Evolutionary conservation across 495 filamentous ascomycete species (phyloP).

Genomic region (Penicillium steckii): DNA sequence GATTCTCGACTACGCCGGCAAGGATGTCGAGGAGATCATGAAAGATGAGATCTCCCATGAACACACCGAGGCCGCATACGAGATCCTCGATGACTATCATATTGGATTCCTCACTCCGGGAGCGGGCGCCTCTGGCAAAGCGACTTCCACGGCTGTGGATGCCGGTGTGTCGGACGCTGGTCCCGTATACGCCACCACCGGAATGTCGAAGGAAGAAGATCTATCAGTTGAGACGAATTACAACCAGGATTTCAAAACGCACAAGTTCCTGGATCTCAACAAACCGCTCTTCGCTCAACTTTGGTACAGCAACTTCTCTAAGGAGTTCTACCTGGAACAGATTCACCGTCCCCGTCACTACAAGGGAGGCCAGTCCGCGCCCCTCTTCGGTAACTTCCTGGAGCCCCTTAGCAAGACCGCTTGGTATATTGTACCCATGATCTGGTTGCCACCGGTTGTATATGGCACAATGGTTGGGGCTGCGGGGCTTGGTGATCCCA

Average conservation of each 20-base stretch:
- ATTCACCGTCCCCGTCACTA: constrained; percentile 95
- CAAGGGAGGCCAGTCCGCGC: constrained; percentile 86
- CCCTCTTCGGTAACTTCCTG: constrained; percentile 95
- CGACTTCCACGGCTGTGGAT: constrained; percentile 20
- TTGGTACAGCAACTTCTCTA: constrained; percentile 83
- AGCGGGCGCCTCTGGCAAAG: constrained; percentile 23
- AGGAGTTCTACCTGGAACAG: constrained; percentile 93
- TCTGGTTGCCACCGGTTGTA: constrained; percentile 82
- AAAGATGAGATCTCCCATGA: constrained; percentile 78
- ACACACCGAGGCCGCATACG: constrained; percentile 89
- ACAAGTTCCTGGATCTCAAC: constrained; percentile 92
- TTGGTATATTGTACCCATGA: constrained; percentile 81
- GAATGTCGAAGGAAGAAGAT: constrained; percentile 83
- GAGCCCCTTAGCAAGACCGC: constrained; percentile 92
- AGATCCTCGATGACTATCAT: constrained; percentile 81
- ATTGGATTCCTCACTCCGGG: constrained; percentile 68
- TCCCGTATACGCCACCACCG: constrained; percentile 68
- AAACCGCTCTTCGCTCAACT: constrained; percentile 85
- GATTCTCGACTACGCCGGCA: constrained; percentile 85
- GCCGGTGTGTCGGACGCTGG: constrained; percentile 36
- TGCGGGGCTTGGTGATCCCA: constrained; percentile 49
- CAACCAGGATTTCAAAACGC: constrained; percentile 68
- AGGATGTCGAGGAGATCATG: constrained; percentile 81
- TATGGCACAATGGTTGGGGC: constrained; percentile 72
- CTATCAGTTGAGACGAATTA: constrained; percentile 81